Base-by-base conservation (phyloP, 169 alveolate genomes). In the Cryptosporidium xiaoi region DNA sequence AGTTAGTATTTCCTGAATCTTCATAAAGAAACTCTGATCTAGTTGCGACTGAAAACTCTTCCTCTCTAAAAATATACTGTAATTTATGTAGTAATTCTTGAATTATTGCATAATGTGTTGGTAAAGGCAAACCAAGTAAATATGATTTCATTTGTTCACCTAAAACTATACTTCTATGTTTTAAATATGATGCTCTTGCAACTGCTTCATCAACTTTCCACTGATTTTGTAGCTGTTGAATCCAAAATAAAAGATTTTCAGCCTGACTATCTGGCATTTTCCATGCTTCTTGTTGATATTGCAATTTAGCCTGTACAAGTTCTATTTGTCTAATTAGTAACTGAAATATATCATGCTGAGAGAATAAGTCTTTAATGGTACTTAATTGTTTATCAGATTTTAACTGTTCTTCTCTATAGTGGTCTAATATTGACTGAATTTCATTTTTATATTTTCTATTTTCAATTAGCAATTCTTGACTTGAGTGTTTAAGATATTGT, bases 201-300 rank as follows among this genome's bases (percentile, higher is more conserved):
- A 77, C 87, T 16, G 87, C 87, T 24, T 77, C 87, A 62, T 77
- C 87, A 29, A 77, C 87, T 48, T 77, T 77, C 87, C 87, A 77
- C 46, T 77, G 87, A 46, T 77, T 77, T 24, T 77, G 87, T 13
- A 77, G 64, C 13, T 77, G 87, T 31, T 77, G 87, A 46, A 77
- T 77, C 87, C 87, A 77, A 60, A 77, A 77, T 15, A 77, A 31
- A 44, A 77, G 44, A 27, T 77, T 77, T 44, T 77, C 87, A 24
- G 87, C 87, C 36, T 77, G 87, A 77, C 56, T 77, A 27, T 77
- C 87, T 18, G 87, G 87, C 87, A 77, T 77, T 31, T 66, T 77
- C 87, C 87, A 77, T 18, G 87, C 87, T 48, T 77, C 87, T 13
- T 77, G 77, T 48, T 77, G 87, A 27, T 77, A 77, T 50, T 77